A percentile compares a stretch with the other conserved stretches of the same genome.
Conservation (phyloP, 192 early-diverging fungal species). For the Entophlyctis luteolus region DNA sequence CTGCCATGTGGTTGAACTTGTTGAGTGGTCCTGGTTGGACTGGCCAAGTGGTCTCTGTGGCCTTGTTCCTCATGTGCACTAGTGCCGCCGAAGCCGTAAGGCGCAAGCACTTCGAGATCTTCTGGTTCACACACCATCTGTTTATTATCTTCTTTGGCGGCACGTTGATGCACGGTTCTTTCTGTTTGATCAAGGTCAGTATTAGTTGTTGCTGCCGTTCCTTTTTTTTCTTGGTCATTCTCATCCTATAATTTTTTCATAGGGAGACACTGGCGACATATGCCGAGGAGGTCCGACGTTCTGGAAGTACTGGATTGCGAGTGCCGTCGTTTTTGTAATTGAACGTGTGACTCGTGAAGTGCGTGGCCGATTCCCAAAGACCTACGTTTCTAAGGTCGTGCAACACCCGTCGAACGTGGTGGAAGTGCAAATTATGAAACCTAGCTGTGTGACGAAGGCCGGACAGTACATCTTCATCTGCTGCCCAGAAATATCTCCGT, state of each 20-base stretch:
- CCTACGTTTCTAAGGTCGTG: conserved; percentile 74
- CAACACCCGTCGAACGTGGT: conserved; percentile 78
- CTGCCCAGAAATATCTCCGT: conserved; percentile 67
- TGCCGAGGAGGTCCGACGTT: conserved; percentile 71
- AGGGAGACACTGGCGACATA: conserved; percentile 36
- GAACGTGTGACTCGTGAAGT: conserved; percentile 73
- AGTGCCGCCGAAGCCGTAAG: conserved; percentile 61
- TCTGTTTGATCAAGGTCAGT: conserved; percentile 74
- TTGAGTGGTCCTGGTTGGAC: conserved; percentile 74
- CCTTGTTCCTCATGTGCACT: conserved; percentile 75
- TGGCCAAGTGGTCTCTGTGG: conserved; percentile 69
- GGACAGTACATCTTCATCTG: conserved; percentile 79
- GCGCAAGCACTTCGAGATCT: conserved; percentile 69
- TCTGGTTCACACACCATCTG: conserved; percentile 85
- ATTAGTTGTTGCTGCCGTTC: background rate
- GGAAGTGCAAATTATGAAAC: conserved; percentile 75
- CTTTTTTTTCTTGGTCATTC: background rate
- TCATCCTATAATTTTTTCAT: background rate
- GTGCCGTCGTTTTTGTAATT: conserved; percentile 62
- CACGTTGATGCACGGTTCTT: conserved; percentile 74
- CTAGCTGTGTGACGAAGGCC: conserved; percentile 52
- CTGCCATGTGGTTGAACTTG: conserved; percentile 49
- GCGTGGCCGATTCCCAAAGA: conserved; percentile 56
- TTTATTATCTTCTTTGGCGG: conserved; percentile 81
- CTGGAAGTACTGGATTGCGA: conserved; percentile 77